Percentiles rank a stretch among this genome's conserved stretches.
Conservation (phyloP, 768 basidiomycete species). For the Macrolepiota fuliginosa region DNA sequence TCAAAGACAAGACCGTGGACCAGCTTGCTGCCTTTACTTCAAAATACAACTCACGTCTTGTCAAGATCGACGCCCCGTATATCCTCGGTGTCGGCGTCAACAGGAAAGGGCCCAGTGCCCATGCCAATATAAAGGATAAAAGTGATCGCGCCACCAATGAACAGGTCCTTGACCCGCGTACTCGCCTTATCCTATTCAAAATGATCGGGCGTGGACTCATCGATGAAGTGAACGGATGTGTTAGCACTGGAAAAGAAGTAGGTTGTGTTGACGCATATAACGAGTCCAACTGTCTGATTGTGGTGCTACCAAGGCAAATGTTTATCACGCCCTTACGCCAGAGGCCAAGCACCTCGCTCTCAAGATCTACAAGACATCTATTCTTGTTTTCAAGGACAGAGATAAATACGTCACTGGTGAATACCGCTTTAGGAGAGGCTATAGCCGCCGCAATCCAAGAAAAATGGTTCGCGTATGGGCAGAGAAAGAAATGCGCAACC, state of each 20-base stretch:
- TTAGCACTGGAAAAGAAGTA: constrained; percentile 98
- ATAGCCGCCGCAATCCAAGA: constrained; percentile 81
- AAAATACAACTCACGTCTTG: constrained; percentile 73
- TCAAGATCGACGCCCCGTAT: constrained; percentile 76
- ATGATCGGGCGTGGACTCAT: constrained; percentile 91
- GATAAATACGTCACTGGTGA: constrained; percentile 96
- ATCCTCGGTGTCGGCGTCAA: constrained; percentile 74
- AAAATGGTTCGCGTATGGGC: constrained; percentile 99
- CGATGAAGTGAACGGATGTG: constrained; percentile 90
- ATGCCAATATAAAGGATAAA: constrained; percentile 92
- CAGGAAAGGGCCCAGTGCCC: constrained; percentile 86
- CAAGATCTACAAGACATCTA: constrained; percentile 98
- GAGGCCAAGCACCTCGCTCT: constrained; percentile 71
- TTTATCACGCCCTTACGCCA: constrained; percentile 82
- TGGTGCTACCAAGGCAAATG: constrained; percentile 71
- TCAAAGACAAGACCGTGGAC: constrained; percentile 62
- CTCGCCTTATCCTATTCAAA: constrained; percentile 90
- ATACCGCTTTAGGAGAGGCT: constrained; percentile 90
- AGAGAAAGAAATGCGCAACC: constrained; percentile 97
- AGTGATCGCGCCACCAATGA: constrained; percentile 95
- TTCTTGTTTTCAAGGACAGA: constrained; percentile 96
- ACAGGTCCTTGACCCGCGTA: constrained; percentile 96
- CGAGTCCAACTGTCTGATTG: constrained; percentile 1
- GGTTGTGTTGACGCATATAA: constrained; percentile 16
- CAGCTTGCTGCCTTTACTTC: constrained; percentile 67